phyloP scores from a whole-genome alignment of 495 filamentous ascomycete genomes.

The Talaromyces borbonicus region DNA sequence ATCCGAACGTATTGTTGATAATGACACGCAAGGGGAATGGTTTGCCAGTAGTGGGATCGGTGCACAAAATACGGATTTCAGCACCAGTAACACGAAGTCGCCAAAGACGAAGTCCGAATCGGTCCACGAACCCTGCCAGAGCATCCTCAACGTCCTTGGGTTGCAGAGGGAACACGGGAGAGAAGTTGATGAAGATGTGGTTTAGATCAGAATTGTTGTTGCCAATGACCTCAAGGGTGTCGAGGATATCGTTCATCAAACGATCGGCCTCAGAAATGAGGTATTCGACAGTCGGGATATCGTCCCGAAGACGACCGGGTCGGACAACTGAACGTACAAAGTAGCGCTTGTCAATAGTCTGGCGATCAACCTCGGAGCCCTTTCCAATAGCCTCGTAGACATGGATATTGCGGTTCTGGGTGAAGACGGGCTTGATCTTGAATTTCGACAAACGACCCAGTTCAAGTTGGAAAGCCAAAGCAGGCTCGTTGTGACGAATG shows the following conservation, averaged over 20 bases:
- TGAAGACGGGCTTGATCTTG: slow-evolving; percentile 95
- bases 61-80: slow-evolving; percentile 97
- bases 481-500: slow-evolving; percentile 95
- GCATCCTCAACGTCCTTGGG: slow-evolving; percentile 90
- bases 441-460: slow-evolving; percentile 90
- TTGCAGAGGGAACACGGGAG: slow-evolving; percentile 83
- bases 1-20: slow-evolving; percentile 98
- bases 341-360: slow-evolving; percentile 70
- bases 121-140: slow-evolving; percentile 87
- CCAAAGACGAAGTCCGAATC: slow-evolving; percentile 92
- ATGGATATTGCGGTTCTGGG: slow-evolving; percentile 97
- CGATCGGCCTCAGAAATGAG: slow-evolving; percentile 95
- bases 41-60: slow-evolving; percentile 70
- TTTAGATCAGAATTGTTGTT: slow-evolving; percentile 99
- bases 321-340: slow-evolving; percentile 93
- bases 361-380: slow-evolving; percentile 71
- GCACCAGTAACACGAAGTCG: slow-evolving; percentile 92
- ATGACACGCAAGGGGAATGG: slow-evolving; percentile 92
- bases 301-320: slow-evolving; percentile 84
- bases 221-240: slow-evolving; percentile 94
- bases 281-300: slow-evolving; percentile 96
- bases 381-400: slow-evolving; percentile 96
- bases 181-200: slow-evolving; percentile 99
- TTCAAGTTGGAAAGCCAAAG: slow-evolving; percentile 95
- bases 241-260: slow-evolving; percentile 93